phyloP scores from a whole-genome alignment of 345 rosid genomes.

The Bruguiera sexangula region DNA sequence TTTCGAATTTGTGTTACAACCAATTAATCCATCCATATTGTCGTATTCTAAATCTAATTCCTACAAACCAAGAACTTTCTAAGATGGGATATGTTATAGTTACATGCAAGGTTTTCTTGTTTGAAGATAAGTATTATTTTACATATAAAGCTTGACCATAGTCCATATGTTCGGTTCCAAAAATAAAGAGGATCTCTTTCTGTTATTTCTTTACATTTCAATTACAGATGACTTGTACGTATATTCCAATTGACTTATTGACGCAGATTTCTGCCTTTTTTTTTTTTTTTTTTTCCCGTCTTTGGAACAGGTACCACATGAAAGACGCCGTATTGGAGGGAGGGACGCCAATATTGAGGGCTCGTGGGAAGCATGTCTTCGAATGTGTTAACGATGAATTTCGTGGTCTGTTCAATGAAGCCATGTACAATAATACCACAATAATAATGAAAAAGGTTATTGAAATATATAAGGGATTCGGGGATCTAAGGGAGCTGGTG shows the following conservation, averaged over 20 bases:
- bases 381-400: constrained; percentile 11
- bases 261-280: background rate
- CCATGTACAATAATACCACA: background rate
- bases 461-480: constrained; percentile 13
- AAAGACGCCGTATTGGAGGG: constrained; percentile 22
- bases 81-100: too few species aligned
- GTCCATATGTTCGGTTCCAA: too few species aligned
- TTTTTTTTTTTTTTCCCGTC: background rate
- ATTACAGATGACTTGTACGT: background rate
- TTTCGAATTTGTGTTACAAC: too few species aligned
- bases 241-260: too few species aligned
- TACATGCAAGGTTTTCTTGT: too few species aligned
- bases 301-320: constrained; percentile 1
- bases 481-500: constrained; percentile 3
- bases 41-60: too few species aligned
- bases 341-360: constrained; percentile 18
- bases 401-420: constrained; percentile 8
- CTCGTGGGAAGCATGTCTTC: constrained; percentile 14
- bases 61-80: too few species aligned
- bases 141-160: too few species aligned
- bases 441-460: constrained; percentile 8
- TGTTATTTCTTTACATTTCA: too few species aligned
- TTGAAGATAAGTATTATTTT: too few species aligned
- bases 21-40: too few species aligned
- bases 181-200: too few species aligned